A percentile compares a stretch with the other conserved stretches of the same genome.
Evolutionary conservation across 176 grass and related monocot genomes (phyloP).

Genomic region (Eragrostis nindensis): DNA sequence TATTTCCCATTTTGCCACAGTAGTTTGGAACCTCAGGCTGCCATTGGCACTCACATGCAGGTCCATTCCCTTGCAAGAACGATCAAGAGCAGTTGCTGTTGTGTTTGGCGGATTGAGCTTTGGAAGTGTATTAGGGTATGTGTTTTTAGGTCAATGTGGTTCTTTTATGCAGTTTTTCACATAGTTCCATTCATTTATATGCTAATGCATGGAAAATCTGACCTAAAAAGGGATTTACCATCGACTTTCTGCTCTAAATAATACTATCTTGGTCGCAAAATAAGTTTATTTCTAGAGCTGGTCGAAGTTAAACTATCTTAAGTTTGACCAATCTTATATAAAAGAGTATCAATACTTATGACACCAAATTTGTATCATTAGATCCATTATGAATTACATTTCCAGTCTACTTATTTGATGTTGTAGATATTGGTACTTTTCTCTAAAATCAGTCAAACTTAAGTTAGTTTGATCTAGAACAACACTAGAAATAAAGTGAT

Average conservation of each 20-base stretch:
- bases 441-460: too few species aligned
- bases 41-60: slow-evolving; percentile 51
- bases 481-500: too few species aligned
- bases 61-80: slow-evolving; percentile 81
- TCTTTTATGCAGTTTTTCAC: slow-evolving; percentile 26
- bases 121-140: slow-evolving; percentile 93
- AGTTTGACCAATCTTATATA: too few species aligned
- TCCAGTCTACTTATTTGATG: too few species aligned
- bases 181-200: slow-evolving; percentile 27
- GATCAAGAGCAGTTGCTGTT: slow-evolving; percentile 95
- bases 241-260: slow-evolving; percentile 8
- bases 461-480: too few species aligned
- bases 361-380: too few species aligned
- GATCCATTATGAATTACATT: too few species aligned
- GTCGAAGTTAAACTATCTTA: too few species aligned
- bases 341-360: too few species aligned
- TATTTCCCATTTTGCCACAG: slow-evolving; percentile 21
- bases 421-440: too few species aligned
- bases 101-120: slow-evolving; percentile 97
- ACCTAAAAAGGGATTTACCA: neutral
- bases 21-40: slow-evolving; percentile 4
- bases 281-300: too few species aligned
- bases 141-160: slow-evolving; percentile 32
- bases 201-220: slow-evolving; percentile 10
- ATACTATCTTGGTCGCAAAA: too few species aligned